Evolutionary conservation across 306 rosid species (phyloP).

Genomic region (Lathyrus sativus): DNA sequence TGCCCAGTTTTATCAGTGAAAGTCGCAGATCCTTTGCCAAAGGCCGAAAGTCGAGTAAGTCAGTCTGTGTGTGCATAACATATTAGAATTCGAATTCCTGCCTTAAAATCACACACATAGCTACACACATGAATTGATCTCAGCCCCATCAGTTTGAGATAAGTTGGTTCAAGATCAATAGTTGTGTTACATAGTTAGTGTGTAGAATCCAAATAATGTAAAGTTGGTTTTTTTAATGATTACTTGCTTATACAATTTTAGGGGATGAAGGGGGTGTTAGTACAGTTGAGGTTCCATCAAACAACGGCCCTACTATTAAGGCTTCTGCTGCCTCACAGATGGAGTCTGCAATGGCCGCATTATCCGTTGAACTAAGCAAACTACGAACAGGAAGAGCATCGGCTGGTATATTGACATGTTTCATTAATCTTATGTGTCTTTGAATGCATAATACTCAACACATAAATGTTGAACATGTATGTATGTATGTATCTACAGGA

Average conservation of each 20-base stretch:
- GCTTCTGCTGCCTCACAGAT: constrained; percentile 71
- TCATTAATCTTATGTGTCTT: neutral
- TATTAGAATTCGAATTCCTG: neutral
- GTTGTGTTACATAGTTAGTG: neutral
- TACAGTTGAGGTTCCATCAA: constrained; percentile 58
- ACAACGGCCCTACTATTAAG: constrained; percentile 69
- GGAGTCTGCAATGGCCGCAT: constrained; percentile 78
- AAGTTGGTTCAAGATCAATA: no score
- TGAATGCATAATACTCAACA: constrained; percentile 10
- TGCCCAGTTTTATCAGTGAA: constrained; percentile 48
- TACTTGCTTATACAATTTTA: constrained; percentile 6
- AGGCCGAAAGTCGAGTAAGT: constrained; percentile 77
- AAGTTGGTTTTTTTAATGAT: neutral
- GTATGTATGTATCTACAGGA: constrained; percentile 50
- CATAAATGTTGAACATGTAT: constrained; percentile 4
- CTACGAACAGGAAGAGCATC: constrained; percentile 94
- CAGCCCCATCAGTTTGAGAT: no score
- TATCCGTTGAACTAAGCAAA: constrained; percentile 71
- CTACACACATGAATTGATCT: no score
- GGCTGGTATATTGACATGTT: constrained; percentile 55
- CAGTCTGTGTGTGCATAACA: neutral
- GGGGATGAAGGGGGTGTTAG: constrained; percentile 66
- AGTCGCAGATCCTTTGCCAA: constrained; percentile 85
- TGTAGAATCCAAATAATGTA: neutral
- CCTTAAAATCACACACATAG: neutral